Conservation (phyloP, 225 moss, liverwort and hornwort genomes). For the Neckera pumila region DNA sequence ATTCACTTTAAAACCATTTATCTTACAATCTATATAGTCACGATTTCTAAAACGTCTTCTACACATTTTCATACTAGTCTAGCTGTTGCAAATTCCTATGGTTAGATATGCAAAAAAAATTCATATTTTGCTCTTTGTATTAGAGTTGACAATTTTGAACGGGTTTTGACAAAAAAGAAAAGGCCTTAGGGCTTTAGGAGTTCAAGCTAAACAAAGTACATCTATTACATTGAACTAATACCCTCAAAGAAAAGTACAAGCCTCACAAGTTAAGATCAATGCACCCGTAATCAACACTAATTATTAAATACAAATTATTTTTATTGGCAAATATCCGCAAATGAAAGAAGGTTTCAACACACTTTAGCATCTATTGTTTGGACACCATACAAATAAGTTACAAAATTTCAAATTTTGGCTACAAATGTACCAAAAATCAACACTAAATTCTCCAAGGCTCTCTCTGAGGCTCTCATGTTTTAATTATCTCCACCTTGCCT, state of each 20-base stretch:
- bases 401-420: not conserved
- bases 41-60: not conserved
- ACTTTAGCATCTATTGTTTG: not conserved
- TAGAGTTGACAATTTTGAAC: not conserved
- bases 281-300: not conserved
- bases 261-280: fast-evolving
- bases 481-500: not conserved
- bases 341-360: fast-evolving
- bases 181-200: not conserved
- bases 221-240: not conserved
- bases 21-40: not conserved
- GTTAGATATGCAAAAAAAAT: not conserved
- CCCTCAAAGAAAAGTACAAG: not conserved
- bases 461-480: not conserved
- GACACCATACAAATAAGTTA: not conserved
- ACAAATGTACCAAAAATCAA: not conserved
- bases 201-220: not conserved
- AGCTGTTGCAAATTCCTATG: not conserved
- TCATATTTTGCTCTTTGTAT: not conserved
- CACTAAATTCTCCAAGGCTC: fast-evolving
- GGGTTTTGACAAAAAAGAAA: too few relatives aligned
- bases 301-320: not conserved
- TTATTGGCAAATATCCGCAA: fast-evolving
- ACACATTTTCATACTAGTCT: not conserved
- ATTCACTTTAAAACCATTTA: not conserved